phyloP scores from a whole-genome alignment of 2,329 filamentous ascomycete genomes.

The Beauveria medogensis region DNA sequence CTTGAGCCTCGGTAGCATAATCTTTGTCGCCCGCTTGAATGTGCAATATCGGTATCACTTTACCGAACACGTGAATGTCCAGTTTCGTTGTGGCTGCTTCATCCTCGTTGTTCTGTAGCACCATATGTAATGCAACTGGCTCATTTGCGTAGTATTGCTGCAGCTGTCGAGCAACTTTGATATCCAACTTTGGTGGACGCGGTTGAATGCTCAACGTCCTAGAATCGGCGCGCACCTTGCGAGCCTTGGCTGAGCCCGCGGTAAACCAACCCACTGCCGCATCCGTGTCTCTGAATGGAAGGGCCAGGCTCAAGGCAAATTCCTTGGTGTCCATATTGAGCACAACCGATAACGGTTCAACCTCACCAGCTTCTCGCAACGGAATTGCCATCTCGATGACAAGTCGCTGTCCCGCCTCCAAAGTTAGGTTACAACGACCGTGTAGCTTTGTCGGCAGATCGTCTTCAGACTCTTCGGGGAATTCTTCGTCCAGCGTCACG shows the following conservation, averaged over 20 bases:
- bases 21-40: constrained; percentile 30
- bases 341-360: constrained; percentile 55
- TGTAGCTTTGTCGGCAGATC: constrained; percentile 32
- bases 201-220: constrained; percentile 66
- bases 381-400: constrained; percentile 65
- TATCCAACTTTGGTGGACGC: constrained; percentile 84
- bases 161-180: constrained; percentile 53
- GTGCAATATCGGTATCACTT: constrained; percentile 39
- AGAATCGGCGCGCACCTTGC: constrained; percentile 39
- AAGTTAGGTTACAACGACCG: constrained; percentile 54
- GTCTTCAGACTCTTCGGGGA: constrained; percentile 19
- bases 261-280: constrained; percentile 43
- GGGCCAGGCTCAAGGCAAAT: constrained; percentile 60
- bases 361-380: constrained; percentile 75
- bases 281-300: constrained; percentile 40
- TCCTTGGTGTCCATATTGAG: constrained; percentile 54
- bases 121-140: constrained; percentile 56
- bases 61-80: constrained; percentile 59
- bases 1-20: constrained; percentile 23
- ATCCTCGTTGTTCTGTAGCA: constrained; percentile 75
- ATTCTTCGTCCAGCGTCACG: constrained; percentile 25
- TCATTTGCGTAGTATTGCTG: constrained; percentile 84
- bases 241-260: constrained; percentile 33
- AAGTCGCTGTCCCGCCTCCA: constrained; percentile 58
- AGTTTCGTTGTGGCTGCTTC: constrained; percentile 65